Conservation (phyloP, 2,329 filamentous ascomycete genomes). For the Cladophialophora chaetospira region DNA sequence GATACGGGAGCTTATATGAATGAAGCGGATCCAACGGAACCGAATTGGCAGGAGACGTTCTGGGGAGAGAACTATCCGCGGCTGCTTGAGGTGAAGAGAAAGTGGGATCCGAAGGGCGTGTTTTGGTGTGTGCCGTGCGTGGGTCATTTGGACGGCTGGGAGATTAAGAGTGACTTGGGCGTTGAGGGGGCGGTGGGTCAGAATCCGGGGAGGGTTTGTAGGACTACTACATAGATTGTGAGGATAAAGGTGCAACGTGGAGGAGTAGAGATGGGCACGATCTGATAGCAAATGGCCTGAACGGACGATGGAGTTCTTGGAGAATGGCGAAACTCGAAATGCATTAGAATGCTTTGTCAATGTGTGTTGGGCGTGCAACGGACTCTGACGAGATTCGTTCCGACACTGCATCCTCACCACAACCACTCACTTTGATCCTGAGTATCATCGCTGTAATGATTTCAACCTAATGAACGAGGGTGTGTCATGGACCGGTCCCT, state of each 20-base stretch:
- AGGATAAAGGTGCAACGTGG: not conserved
- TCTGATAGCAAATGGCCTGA: no score
- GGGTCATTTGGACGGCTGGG: constrained; percentile 34
- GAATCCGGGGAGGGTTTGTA: constrained; percentile 22
- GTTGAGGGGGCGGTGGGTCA: constrained; percentile 24
- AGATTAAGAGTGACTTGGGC: constrained; percentile 20
- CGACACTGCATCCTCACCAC: no score
- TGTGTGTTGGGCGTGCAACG: no score
- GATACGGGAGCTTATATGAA: constrained; percentile 37
- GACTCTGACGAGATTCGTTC: no score
- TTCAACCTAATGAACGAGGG: no score
- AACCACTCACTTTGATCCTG: no score
- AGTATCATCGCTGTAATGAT: no score
- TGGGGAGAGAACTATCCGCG: constrained; percentile 42
- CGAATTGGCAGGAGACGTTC: constrained; percentile 44
- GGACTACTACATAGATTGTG: not conserved
- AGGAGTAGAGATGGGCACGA: not conserved
- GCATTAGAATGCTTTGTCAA: no score
- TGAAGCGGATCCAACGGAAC: constrained; percentile 43
- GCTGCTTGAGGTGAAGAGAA: constrained; percentile 37
- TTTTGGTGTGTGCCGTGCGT: constrained; percentile 37
- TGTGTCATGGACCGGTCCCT: no score
- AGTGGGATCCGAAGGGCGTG: constrained; percentile 35
- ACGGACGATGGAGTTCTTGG: no score
- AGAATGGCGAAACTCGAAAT: no score